Percentiles rank a stretch among this genome's conserved stretches.
These are phyloP conservation scores for Fusarium lyarnte DNA, from an alignment of 2,329 filamentous ascomycete genomes.

Conservation along the genomic window DNA sequence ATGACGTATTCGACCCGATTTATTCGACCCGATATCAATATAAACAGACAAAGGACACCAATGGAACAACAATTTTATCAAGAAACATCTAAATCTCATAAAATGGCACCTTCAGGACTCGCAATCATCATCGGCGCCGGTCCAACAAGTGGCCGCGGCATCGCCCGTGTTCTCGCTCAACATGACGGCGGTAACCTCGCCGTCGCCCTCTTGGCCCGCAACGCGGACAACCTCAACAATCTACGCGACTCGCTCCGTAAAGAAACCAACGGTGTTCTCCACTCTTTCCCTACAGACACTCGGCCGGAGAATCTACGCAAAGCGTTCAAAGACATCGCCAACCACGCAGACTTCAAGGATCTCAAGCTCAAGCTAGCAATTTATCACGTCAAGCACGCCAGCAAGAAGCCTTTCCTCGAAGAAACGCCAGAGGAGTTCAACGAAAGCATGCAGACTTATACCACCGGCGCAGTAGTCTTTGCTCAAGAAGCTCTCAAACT, in stretches of 20 bases:
- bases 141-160: constrained; percentile 62
- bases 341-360: constrained; percentile 56
- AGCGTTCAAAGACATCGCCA: constrained; percentile 51
- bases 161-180: constrained; percentile 54
- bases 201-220: constrained; percentile 32
- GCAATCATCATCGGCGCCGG: constrained; percentile 63
- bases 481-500: constrained; percentile 61
- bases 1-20: constrained; percentile 13
- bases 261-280: constrained; percentile 51
- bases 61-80: rapidly evolving
- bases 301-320: constrained; percentile 7
- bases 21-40: neutral
- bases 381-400: constrained; percentile 65
- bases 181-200: constrained; percentile 26
- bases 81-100: neutral
- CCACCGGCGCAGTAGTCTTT: constrained; percentile 65
- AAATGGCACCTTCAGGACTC: constrained; percentile 58
- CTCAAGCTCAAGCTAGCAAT: constrained; percentile 63
- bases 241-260: constrained; percentile 53
- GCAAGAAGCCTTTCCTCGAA: constrained; percentile 64
- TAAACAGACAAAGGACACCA: neutral
- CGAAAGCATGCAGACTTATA: constrained; percentile 60
- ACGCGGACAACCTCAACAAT: constrained; percentile 33
- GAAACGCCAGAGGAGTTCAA: constrained; percentile 62
- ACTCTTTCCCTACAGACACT: constrained; percentile 31